Percentiles rank a stretch among this genome's conserved stretches.
Conservation (phyloP, 2,329 filamentous ascomycete species). For the Chaetomiaceae sp. region DNA sequence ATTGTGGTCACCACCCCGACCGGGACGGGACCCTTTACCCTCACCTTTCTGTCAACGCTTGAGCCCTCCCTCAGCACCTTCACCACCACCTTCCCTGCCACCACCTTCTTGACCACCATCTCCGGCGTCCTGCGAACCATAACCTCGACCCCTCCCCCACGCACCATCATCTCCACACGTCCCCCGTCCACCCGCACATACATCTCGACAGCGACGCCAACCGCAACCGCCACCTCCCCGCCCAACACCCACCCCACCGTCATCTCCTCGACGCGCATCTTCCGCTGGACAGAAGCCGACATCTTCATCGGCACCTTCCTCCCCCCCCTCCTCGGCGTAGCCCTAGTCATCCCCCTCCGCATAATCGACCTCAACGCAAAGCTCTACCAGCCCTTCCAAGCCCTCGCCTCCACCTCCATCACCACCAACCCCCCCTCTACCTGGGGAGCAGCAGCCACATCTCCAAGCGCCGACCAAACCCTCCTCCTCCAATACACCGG, state of each 20-base stretch:
- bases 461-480: slow-evolving; percentile 37
- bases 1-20: slow-evolving; percentile 28
- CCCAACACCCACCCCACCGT: slow-evolving; percentile 11
- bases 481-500: slow-evolving; percentile 40
- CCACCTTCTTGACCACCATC: slow-evolving; percentile 26
- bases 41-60: slow-evolving; percentile 26
- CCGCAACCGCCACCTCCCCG: neutral
- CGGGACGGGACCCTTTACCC: slow-evolving; percentile 21
- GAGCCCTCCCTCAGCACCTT: slow-evolving; percentile 24
- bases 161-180: slow-evolving; percentile 25
- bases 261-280: slow-evolving; percentile 23
- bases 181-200: slow-evolving; percentile 23
- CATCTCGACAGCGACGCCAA: slow-evolving; percentile 23
- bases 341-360: slow-evolving; percentile 37
- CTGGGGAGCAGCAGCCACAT: slow-evolving; percentile 29
- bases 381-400: slow-evolving; percentile 41
- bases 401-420: too few relatives aligned
- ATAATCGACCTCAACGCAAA: slow-evolving; percentile 38
- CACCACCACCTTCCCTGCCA: slow-evolving; percentile 23
- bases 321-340: slow-evolving; percentile 37
- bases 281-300: slow-evolving; percentile 25
- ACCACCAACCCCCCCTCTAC: slow-evolving; percentile 13
- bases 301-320: slow-evolving; percentile 41
- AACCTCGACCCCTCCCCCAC: slow-evolving; percentile 27
- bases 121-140: slow-evolving; percentile 29